Base-by-base conservation (phyloP, 2,329 filamentous ascomycete genomes). In the Plectosphaerella plurivora region DNA sequence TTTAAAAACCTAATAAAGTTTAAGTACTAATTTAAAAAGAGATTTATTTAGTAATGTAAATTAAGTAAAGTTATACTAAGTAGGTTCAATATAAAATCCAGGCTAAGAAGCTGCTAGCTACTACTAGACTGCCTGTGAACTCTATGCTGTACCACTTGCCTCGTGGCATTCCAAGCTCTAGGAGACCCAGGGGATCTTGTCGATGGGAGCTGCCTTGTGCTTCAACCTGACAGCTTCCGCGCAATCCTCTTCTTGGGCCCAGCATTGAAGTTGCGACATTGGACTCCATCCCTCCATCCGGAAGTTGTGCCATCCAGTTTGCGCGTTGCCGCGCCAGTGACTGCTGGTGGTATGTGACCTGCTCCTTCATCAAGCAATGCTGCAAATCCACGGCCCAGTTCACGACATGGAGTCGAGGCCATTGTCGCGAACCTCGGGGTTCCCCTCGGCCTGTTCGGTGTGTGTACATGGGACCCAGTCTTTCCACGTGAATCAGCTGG, bases 321-420 rank as follows among this genome's bases (percentile, higher is more conserved):
- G 84, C 83, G 36, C 86, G 73, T 64, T 91, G 83, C 20, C 76
- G 79, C 20, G 78, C 75, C 4, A 10, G 28, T 33, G 81, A 78
- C 0, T 89, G 70, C 8, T 78, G 73, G 55, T 88, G 84, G 55
- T 86, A 92, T 58, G 83, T 74, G 25, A 82, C 79, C n/a, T 84
- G 80, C 65, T 94, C 90, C 53, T 86, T 86, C 25, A 84, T 79
- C 1, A 94, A 73, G 61, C 87, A 90, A 52, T 83, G 82, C 64
- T 95, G 89, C 0, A 96, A 75, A 60, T 94, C 88, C 8, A 84
- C 80, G 1, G 91, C 90, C 91, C 91, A 96, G 63, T 87, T 88
- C 2, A 86, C 88, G 16, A 95, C 76, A 7, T 86, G 79, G n/a
- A 93, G 77, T 50, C 68, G 71, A 2, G 68, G 65, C 12, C 67